These are phyloP conservation scores for Tetragonia tetragonoides DNA, from an alignment of 148 eudicot species.

Conservation along the genomic window DNA sequence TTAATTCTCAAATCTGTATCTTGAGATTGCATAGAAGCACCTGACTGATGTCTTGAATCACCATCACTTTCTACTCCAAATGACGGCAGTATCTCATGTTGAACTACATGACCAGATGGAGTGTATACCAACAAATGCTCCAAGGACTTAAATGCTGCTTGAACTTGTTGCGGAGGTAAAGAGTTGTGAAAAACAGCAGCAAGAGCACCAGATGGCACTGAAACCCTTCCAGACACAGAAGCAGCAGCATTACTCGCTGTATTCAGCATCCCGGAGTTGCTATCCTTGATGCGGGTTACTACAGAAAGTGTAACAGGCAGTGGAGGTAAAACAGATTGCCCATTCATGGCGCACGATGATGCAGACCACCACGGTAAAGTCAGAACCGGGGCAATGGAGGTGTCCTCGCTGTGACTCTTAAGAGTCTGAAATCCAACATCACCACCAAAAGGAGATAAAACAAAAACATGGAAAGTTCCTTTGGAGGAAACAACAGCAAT, in stretches of 20 bases:
- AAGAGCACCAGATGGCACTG: conserved; percentile 41
- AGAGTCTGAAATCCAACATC: conserved; percentile 33
- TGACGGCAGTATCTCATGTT: conserved; percentile 38
- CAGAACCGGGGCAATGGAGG: conserved; percentile 24
- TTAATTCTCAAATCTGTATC: conserved; percentile 34
- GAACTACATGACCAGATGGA: conserved; percentile 46
- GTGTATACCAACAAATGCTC: conserved; percentile 46
- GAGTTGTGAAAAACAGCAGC: conserved; percentile 48
- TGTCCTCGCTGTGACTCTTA: conserved; percentile 27
- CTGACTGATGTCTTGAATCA: conserved; percentile 28
- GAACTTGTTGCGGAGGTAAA: conserved; percentile 12
- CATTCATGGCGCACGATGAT: conserved; percentile 30
- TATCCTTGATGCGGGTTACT: conserved; percentile 39
- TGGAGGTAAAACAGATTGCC: conserved; percentile 33
- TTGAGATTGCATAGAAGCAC: conserved; percentile 18
- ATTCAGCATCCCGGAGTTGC: conserved; percentile 36
- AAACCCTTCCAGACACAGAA: conserved; percentile 37
- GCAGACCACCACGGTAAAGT: conserved; percentile 44
- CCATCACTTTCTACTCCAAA: conserved; percentile 23
- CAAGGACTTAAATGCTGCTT: conserved; percentile 22
- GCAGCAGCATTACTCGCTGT: conserved; percentile 43
- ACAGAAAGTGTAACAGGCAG: conserved; percentile 41
- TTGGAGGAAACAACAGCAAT: conserved; percentile 37
- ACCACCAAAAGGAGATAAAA: conserved; percentile 46
- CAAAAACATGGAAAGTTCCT: conserved; percentile 45